These are phyloP conservation scores for Pichia ethanolica DNA, from an alignment of 805 yeast species.

Conservation along the genomic window DNA sequence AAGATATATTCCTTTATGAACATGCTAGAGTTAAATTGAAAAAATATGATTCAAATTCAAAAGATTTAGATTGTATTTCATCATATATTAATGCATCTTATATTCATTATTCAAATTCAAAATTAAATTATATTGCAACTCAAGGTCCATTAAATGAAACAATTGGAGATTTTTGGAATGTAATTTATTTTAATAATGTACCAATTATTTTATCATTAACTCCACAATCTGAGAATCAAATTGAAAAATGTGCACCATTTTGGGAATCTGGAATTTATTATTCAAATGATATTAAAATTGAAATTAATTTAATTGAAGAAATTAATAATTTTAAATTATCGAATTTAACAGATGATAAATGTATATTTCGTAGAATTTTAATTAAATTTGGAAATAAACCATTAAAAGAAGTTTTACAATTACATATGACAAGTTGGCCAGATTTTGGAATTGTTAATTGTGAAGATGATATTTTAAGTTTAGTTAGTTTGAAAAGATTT, in stretches of 20 bases:
- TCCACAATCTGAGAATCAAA: slow-evolving; percentile 64
- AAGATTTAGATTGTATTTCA: slow-evolving; percentile 32
- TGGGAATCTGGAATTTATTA: slow-evolving; percentile 61
- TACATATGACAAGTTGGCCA: slow-evolving; percentile 78
- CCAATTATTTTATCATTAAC: slow-evolving; percentile 71
- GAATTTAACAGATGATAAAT: slow-evolving; percentile 14
- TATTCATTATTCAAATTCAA: slow-evolving; percentile 35
- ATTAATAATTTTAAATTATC: slow-evolving; percentile 23
- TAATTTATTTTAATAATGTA: slow-evolving; percentile 54
- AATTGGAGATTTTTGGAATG: slow-evolving; percentile 77
- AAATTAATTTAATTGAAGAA: slow-evolving; percentile 20
- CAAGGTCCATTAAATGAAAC: slow-evolving; percentile 83
- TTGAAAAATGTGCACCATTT: slow-evolving; percentile 75
- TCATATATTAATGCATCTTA: slow-evolving; percentile 83
- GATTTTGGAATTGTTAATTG: slow-evolving; percentile 64
- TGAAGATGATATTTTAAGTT: slow-evolving; percentile 48
- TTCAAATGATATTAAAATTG: slow-evolving; percentile 20
- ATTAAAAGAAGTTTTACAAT: slow-evolving; percentile 51
- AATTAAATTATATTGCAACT: slow-evolving; percentile 62
- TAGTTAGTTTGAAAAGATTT: slow-evolving; percentile 35
- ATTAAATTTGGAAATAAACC: slow-evolving; percentile 30
- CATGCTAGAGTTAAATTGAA: slow-evolving; percentile 67
- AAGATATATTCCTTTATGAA: slow-evolving; percentile 82
- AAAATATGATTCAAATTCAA: slow-evolving; percentile 6
- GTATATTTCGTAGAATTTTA: slow-evolving; percentile 37